These are phyloP conservation scores for Avena eriantha DNA, from an alignment of 176 grass and related monocot genomes.

Conservation along the genomic window DNA sequence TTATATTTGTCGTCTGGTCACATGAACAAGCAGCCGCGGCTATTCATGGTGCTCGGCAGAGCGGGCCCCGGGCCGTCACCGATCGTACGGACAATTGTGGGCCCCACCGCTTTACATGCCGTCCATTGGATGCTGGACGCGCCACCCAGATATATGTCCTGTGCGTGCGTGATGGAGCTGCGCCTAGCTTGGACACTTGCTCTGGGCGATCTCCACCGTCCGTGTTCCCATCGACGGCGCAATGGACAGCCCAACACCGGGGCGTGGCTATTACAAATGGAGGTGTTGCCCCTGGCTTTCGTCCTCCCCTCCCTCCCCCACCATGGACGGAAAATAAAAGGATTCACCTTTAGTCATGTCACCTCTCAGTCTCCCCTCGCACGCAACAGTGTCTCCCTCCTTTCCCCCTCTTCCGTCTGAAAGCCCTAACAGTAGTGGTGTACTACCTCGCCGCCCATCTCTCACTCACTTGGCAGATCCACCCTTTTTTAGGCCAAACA, in stretches of 20 bases:
- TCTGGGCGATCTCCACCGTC: background rate
- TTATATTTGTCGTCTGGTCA: constrained; percentile 48
- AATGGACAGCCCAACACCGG: background rate
- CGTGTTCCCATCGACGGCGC: background rate
- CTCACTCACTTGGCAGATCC: constrained; percentile 39
- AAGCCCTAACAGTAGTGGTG: constrained; percentile 48
- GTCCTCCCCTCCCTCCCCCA: constrained; percentile 44
- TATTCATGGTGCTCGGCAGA: background rate
- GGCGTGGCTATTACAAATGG: constrained; percentile 34
- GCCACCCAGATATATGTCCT: constrained; percentile 42
- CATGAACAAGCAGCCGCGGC: constrained; percentile 22
- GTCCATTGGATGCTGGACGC: constrained; percentile 51
- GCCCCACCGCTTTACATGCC: constrained; percentile 14
- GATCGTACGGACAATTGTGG: constrained; percentile 41
- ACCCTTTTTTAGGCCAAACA: constrained; percentile 60
- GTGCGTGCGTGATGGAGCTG: constrained; percentile 22
- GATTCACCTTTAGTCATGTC: constrained; percentile 52
- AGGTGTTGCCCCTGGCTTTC: constrained; percentile 14
- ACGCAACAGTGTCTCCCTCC: constrained; percentile 11
- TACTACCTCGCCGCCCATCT: constrained; percentile 23
- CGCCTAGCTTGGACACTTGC: constrained; percentile 28
- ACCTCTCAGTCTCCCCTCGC: constrained; percentile 34
- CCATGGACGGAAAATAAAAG: background rate
- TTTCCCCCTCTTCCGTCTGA: constrained; percentile 38
- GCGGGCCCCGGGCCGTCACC: constrained; percentile 46